phyloP scores from a whole-genome alignment of 306 rosid genomes.

The Mimosa bimucronata region DNA sequence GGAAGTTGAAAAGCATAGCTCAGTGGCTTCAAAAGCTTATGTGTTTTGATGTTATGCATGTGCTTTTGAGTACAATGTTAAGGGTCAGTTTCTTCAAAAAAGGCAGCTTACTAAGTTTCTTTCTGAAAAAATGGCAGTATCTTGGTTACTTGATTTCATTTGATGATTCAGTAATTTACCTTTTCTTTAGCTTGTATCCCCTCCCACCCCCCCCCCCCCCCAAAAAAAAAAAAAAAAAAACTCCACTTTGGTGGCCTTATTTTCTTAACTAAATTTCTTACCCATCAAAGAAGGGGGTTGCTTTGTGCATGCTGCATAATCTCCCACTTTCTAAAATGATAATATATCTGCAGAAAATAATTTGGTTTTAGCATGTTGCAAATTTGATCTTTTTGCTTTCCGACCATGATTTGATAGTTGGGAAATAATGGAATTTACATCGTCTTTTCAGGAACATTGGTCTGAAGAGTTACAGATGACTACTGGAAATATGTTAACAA shows the following conservation, averaged over 20 bases:
- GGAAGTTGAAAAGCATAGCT: slow-evolving; percentile 5
- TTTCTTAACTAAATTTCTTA: neutral
- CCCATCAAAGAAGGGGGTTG: neutral
- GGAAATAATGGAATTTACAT: slow-evolving; percentile 24
- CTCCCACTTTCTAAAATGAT: neutral
- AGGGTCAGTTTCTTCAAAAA: no score
- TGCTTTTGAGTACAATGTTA: neutral
- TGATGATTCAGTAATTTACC: neutral
- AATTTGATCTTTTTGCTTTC: slow-evolving; percentile 16
- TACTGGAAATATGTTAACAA: slow-evolving; percentile 52
- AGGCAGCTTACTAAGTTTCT: neutral
- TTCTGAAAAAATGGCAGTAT: neutral
- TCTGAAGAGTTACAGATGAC: slow-evolving; percentile 65
- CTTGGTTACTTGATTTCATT: slow-evolving; percentile 16
- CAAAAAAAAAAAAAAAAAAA: no score
- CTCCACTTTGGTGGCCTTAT: neutral
- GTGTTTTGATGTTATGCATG: neutral
- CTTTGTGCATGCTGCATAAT: neutral
- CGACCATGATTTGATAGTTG: slow-evolving; percentile 34
- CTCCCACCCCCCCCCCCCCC: neutral
- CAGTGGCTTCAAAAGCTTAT: neutral
- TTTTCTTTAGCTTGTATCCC: neutral
- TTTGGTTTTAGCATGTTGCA: neutral
- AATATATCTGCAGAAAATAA: neutral
- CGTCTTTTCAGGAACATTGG: slow-evolving; percentile 63